Percentiles rank a stretch among this genome's conserved stretches.
phyloP scores from a whole-genome alignment of 176 grass and related monocot species.

The Dendrocalamus sinicus region DNA sequence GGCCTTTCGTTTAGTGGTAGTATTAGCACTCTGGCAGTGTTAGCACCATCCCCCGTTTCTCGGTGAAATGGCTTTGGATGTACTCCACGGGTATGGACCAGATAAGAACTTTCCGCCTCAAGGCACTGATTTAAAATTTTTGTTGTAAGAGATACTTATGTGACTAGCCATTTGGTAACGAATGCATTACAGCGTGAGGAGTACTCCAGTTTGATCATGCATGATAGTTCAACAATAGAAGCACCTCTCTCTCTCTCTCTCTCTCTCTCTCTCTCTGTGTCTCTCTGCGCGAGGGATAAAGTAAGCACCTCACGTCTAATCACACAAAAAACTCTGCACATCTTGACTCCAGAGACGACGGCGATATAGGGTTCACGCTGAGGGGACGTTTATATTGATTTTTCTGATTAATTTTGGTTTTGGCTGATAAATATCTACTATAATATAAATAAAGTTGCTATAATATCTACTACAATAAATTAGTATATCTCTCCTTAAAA shows the following conservation, averaged over 20 bases:
- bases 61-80: not conserved
- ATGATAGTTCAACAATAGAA: not conserved
- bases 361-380: too few relatives aligned
- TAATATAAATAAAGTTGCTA: too few relatives aligned
- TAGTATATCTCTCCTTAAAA: accelerated
- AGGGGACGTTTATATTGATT: too few relatives aligned
- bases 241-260: not conserved
- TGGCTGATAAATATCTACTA: too few relatives aligned
- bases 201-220: too few relatives aligned
- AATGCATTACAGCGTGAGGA: too few relatives aligned
- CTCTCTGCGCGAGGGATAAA: not conserved
- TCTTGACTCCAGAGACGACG: too few relatives aligned
- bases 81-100: not conserved
- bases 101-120: not conserved
- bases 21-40: not conserved
- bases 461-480: accelerated
- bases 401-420: too few relatives aligned
- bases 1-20: too few relatives aligned
- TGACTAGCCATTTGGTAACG: not conserved
- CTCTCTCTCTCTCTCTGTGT: too few relatives aligned
- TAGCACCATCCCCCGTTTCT: not conserved
- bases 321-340: not conserved
- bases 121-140: not conserved
- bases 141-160: not conserved
- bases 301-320: not conserved